phyloP scores from a whole-genome alignment of 768 basidiomycete species.

The Panaeolus cyanescens region DNA sequence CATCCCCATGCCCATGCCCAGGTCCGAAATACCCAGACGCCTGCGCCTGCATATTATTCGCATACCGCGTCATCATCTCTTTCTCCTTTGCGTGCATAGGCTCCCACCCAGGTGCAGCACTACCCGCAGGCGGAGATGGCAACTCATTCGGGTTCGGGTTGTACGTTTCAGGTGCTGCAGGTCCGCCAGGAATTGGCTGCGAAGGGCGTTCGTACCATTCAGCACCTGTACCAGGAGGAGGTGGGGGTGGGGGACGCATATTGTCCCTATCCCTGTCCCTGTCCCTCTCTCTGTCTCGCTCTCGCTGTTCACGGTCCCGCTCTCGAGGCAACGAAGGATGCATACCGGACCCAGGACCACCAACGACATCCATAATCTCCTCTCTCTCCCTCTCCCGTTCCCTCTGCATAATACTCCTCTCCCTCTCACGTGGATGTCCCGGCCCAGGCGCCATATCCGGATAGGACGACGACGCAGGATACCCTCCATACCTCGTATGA shows the following conservation, averaged over 20 bases:
- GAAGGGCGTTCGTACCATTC: background rate
- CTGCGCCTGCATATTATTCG: background rate
- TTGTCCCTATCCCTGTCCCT: background rate
- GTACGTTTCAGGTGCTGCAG: background rate
- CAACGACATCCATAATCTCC: background rate
- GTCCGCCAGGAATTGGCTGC: background rate
- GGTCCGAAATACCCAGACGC: background rate
- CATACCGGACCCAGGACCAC: background rate
- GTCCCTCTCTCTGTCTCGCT: slow-evolving; percentile 1
- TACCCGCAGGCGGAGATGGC: background rate
- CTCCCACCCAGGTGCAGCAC: background rate
- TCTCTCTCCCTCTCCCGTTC: slow-evolving; percentile 7
- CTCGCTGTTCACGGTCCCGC: background rate
- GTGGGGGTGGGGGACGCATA: background rate
- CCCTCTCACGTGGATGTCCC: slow-evolving; percentile 7
- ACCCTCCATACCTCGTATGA: background rate
- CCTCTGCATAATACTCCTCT: background rate
- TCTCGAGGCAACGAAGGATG: background rate
- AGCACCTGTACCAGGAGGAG: background rate
- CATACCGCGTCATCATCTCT: background rate
- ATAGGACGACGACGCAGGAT: background rate
- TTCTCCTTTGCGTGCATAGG: background rate
- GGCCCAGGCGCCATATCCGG: slow-evolving; percentile 3
- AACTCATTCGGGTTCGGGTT: background rate
- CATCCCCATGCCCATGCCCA: background rate